Evolutionary conservation across 2,329 filamentous ascomycete genomes (phyloP), one percentile per base, ranked within the genome.

Genomic region (Zymoseptoria pseudotritici): DNA sequence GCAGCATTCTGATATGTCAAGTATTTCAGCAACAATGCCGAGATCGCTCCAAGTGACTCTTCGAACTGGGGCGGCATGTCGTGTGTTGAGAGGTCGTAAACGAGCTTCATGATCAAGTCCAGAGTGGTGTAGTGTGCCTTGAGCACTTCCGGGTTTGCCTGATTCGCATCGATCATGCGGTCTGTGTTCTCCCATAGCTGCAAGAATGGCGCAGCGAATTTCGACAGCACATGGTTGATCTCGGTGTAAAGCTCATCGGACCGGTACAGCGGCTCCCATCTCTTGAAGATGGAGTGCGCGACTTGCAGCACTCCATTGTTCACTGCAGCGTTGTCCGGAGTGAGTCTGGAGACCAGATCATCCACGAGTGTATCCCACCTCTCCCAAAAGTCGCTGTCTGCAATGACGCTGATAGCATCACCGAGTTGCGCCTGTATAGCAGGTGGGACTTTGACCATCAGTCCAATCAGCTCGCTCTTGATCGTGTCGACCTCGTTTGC

Each of bases 31-130:
- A 97, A 81, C 13, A 97, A 81, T 21, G 82, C 80, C 19, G 90
- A 88, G 65, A 99, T 89, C 63, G 84, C 84, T 54, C 80, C 76
- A 20, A 99, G 82, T 71, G 96, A 89, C 65, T 95, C 88, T 79
- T 99, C 94, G 73, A 99, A 96, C 67, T 94, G 87, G 2, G 93
- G 92, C 17, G 94, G 91, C 68, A 99, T 83, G 74, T 99, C 94
- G 73, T 99, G 95, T 72, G 88, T 96, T n/a, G 92, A 97, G 56
- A 99, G 85, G 75, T 99, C 95, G 77, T 94, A 94, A 72, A 97
- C 86, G 54, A 99, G 86, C 79, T 96, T 96, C 67, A 97, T 82
- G 67, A 96, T 85, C 56, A 97, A 81, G 73, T 93, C 92, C 64
- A 99, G 82, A 2, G 91, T 91, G 65, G 89, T 86, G 68, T 96